Evolutionary conservation across 2,329 filamentous ascomycete species (phyloP), one percentile per base, ranked within the genome.

Genomic region (Apiospora aurea): DNA sequence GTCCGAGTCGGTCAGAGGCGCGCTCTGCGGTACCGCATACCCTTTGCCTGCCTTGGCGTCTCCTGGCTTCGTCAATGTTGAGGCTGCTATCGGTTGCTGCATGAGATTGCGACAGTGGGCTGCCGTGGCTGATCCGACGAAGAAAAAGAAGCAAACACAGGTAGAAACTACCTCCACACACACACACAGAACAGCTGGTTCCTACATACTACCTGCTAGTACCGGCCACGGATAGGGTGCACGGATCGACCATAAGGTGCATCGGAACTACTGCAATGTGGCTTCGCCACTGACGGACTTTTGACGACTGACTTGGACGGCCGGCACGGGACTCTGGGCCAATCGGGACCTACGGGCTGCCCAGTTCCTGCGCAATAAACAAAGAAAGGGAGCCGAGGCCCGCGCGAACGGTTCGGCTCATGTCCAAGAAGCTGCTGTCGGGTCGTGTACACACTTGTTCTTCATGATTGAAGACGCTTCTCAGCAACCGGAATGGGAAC

Each of bases 191-290:
- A 64, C 34, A 64, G 57, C 57, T 18, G 53, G 16, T 61, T 38
- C 29, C 21, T 38, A n/a, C n/a, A n/a, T n/a, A 61, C 16, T 29
- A 11, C 34, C 18, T 34, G 26, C 26, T 26, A 34, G 26, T 38
- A 38, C 10, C n/a, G 53, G 53, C 53, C 21, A 61, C 53, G 10
- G 53, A 38, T n/a, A 6, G 44, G 44, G 21, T 49, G 57, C 57
- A 64, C 57, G 41, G 57, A 64, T 64, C 57, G 21, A 38, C 57
- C 57, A 41, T 41, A 18, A n/a, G 34, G 34, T 64, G 57, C 57
- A 64, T 64, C 57, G 57, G 34, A 21, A 64, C 57, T 64, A 64
- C 57, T 64, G 57, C 57, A 64, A 11, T 61, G 34, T 64, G 57
- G 57, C 57, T 64, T 64, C 57, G 57, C 57, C 34, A 41, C 57